Conservation (phyloP, 306 rosid species). For the Vigna angularis region DNA sequence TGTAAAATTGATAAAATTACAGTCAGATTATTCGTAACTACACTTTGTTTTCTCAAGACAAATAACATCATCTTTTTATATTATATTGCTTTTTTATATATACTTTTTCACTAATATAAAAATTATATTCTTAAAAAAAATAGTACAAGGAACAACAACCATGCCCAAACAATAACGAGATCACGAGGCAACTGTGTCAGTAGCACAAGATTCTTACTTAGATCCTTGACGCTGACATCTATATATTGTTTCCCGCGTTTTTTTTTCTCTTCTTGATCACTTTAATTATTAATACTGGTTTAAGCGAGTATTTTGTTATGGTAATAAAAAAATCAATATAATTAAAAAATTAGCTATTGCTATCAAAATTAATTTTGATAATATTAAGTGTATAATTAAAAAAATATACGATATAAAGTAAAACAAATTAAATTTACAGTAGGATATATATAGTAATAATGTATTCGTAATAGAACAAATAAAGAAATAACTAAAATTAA, state of each 20-base stretch:
- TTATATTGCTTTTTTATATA: too few species aligned
- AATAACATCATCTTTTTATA: not conserved
- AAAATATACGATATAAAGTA: too few species aligned
- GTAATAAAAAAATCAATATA: too few species aligned
- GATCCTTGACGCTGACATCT: constrained; percentile 60
- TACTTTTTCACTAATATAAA: too few species aligned
- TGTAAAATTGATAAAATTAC: not conserved
- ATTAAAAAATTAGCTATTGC: too few species aligned
- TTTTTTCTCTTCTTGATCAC: not conserved
- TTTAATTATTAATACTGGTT: not conserved
- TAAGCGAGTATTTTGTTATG: too few species aligned
- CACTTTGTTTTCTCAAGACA: not conserved
- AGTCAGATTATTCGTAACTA: not conserved
- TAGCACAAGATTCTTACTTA: constrained; percentile 50
- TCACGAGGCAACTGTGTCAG: constrained; percentile 53
- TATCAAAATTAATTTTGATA: too few species aligned
- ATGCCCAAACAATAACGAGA: not conserved
- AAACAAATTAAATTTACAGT: too few species aligned
- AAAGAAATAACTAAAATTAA: too few species aligned
- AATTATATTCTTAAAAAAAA: not conserved
- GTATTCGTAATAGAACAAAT: too few species aligned
- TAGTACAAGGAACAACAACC: not conserved
- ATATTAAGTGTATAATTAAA: too few species aligned
- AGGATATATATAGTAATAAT: too few species aligned
- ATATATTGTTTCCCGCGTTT: not conserved